Evolutionary conservation across 345 rosid genomes (phyloP).

Genomic region (Xanthoceras sorbifolium): DNA sequence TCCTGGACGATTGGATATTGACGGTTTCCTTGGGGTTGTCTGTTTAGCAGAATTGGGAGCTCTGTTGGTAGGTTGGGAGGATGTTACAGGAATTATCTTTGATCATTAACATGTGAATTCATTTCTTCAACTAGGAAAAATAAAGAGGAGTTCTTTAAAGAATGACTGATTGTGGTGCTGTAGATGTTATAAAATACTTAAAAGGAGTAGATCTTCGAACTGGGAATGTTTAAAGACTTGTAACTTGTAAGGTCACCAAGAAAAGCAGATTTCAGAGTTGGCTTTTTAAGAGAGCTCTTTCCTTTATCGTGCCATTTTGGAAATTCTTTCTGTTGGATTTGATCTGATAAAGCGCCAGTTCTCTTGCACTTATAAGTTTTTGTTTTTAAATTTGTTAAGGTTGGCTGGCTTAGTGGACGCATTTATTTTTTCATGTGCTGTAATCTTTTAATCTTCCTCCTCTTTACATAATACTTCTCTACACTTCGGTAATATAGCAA

Average conservation of each 20-base stretch:
- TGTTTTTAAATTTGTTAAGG: not conserved
- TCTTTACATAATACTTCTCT: not conserved
- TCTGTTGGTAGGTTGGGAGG: not conserved
- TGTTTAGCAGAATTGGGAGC: not conserved
- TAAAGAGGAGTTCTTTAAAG: not conserved
- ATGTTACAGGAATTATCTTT: not conserved
- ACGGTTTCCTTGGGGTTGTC: not conserved
- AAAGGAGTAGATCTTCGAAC: not conserved
- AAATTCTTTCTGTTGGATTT: not conserved
- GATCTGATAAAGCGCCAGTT: not conserved
- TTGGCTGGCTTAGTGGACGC: not conserved
- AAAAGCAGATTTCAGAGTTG: not conserved
- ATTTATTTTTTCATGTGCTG: not conserved
- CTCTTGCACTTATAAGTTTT: not conserved
- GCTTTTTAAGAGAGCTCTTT: not conserved
- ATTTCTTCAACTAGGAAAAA: not conserved
- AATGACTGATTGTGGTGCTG: conserved; percentile 4
- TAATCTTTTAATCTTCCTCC: not conserved
- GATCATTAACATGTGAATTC: not conserved
- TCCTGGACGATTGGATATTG: not conserved
- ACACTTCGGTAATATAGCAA: not conserved
- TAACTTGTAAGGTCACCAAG: not conserved
- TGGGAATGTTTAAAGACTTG: not conserved
- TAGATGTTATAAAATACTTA: not conserved
- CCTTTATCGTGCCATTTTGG: not conserved